These are phyloP conservation scores for Penicillium lividum DNA, from an alignment of 495 filamentous ascomycete genomes.

Conservation along the genomic window DNA sequence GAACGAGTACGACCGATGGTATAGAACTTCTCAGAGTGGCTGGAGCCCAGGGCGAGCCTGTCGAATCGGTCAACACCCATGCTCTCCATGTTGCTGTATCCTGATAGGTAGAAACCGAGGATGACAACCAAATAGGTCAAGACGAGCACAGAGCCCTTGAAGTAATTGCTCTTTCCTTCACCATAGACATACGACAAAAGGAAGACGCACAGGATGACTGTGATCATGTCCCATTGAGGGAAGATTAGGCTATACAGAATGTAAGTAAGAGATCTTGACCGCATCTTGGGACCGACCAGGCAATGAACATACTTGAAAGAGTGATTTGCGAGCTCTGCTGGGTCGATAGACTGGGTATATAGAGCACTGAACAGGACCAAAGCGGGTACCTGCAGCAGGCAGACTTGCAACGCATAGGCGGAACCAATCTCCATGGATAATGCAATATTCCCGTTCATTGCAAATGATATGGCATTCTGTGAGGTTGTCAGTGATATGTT, in stretches of 20 bases:
- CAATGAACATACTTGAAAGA: slow-evolving; percentile 69
- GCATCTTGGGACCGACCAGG: too few species aligned
- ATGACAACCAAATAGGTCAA: slow-evolving; percentile 92
- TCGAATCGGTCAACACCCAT: slow-evolving; percentile 71
- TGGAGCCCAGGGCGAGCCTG: slow-evolving; percentile 56
- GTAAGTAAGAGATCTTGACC: slow-evolving; percentile 10
- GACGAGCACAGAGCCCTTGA: slow-evolving; percentile 86
- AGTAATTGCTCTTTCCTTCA: slow-evolving; percentile 80
- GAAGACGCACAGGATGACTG: slow-evolving; percentile 96
- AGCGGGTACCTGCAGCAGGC: slow-evolving; percentile 92
- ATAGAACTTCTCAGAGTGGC: slow-evolving; percentile 37
- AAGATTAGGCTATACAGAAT: slow-evolving; percentile 71
- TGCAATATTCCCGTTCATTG: slow-evolving; percentile 99
- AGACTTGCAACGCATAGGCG: slow-evolving; percentile 95
- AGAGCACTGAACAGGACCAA: slow-evolving; percentile 88
- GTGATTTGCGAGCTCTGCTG: slow-evolving; percentile 64
- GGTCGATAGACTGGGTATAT: slow-evolving; percentile 48
- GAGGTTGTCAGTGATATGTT: slow-evolving; percentile 32
- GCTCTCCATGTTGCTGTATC: slow-evolving; percentile 63
- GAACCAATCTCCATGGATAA: slow-evolving; percentile 99
- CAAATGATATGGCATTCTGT: slow-evolving; percentile 97
- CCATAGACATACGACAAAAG: slow-evolving; percentile 96
- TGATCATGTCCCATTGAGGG: slow-evolving; percentile 99
- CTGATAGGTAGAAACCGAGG: slow-evolving; percentile 86
- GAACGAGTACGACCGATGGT: slow-evolving; percentile 38